These are phyloP conservation scores for Aspergillus biplanus DNA, from an alignment of 495 filamentous ascomycete species.

Conservation along the genomic window DNA sequence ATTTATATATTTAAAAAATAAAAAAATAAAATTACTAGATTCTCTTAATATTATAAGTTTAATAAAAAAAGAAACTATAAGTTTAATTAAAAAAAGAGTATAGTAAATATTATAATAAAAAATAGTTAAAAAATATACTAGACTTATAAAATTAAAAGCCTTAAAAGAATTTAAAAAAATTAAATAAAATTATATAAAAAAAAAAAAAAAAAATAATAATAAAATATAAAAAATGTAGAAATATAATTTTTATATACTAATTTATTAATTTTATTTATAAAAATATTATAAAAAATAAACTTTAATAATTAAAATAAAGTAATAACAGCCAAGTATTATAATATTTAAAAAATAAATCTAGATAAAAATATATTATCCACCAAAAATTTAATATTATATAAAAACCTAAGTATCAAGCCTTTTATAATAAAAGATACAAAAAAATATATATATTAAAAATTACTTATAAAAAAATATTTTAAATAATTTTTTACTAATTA, in stretches of 20 bases:
- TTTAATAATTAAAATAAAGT: neutral
- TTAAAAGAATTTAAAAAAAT: constrained; percentile 1
- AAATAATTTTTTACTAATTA: neutral
- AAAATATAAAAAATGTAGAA: neutral
- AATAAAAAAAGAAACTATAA: constrained; percentile 3
- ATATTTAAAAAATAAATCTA: too few species aligned
- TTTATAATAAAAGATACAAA: neutral
- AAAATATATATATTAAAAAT: neutral
- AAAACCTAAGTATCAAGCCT: neutral
- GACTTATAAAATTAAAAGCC: neutral
- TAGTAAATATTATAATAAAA: neutral
- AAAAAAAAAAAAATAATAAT: constrained; percentile 1
- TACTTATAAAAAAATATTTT: neutral
- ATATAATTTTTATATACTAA: neutral
- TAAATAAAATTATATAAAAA: neutral
- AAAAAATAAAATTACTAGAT: neutral
- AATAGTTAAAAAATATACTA: neutral
- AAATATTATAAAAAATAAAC: neutral
- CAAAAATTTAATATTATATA: neutral
- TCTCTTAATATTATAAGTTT: neutral
- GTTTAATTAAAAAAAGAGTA: constrained; percentile 3
- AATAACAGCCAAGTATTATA: neutral
- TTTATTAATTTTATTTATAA: neutral
- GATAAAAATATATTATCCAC: neutral
- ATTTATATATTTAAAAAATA: constrained; percentile 6